These are phyloP conservation scores for Rickenella mellea DNA, from an alignment of 768 basidiomycete species.

Conservation along the genomic window DNA sequence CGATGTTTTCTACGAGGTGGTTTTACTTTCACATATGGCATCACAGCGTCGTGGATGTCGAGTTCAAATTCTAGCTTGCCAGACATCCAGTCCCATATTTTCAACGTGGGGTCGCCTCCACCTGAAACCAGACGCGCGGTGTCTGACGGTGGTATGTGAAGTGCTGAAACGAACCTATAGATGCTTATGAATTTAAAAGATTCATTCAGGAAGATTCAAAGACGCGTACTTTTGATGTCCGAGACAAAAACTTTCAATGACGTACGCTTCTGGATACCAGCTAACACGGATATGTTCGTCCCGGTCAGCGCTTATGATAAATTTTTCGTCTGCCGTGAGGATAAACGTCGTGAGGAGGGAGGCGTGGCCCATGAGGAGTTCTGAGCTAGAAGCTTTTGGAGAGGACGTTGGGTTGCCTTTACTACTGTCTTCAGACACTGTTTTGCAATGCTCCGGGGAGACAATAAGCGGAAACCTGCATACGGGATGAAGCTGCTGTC, in stretches of 20 bases:
- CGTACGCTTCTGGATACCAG: conserved; percentile 79
- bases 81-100: conserved; percentile 72
- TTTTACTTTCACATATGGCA: conserved; percentile 28
- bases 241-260: conserved; percentile 80
- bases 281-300: conserved; percentile 95
- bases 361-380: conserved; percentile 77
- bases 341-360: conserved; percentile 73
- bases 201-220: background rate
- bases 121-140: conserved; percentile 62
- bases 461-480: conserved; percentile 1
- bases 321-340: conserved; percentile 56
- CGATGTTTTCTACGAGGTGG: conserved; percentile 20
- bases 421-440: background rate
- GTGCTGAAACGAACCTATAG: conserved; percentile 70
- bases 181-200: background rate
- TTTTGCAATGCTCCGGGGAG: background rate
- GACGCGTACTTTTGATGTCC: conserved; percentile 67
- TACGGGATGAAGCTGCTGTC: background rate
- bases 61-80: conserved; percentile 49
- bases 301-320: conserved; percentile 83
- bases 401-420: background rate
- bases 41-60: conserved; percentile 28
- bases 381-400: conserved; percentile 42
- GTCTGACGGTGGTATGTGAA: conserved; percentile 52
- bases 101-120: conserved; percentile 74